Percentiles rank a stretch among this genome's conserved stretches.
Conservation (phyloP, 2,329 filamentous ascomycete species). For the Zopfia rhizophila region DNA sequence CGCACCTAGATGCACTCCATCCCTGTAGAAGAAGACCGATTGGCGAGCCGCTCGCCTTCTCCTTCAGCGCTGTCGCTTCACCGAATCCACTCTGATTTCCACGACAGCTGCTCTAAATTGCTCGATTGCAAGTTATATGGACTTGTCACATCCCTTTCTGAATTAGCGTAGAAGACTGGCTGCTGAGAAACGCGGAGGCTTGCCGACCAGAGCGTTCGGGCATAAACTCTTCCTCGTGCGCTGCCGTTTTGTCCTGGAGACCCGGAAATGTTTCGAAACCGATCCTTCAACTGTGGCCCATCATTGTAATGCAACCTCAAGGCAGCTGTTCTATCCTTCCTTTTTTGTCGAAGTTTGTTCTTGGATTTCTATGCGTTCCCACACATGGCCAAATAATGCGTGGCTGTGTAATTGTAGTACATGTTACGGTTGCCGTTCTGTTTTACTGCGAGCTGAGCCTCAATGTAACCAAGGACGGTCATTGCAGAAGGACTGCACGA, state of each 20-base stretch:
- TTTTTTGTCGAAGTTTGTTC: background rate
- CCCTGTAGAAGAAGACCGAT: constrained; percentile 35
- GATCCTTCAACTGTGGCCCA: constrained; percentile 14
- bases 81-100: constrained; percentile 20
- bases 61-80: constrained; percentile 22
- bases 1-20: constrained; percentile 32
- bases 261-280: constrained; percentile 23
- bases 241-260: background rate
- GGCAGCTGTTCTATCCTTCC: constrained; percentile 9
- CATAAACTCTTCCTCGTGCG: background rate
- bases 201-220: constrained; percentile 8
- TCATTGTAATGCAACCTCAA: constrained; percentile 16
- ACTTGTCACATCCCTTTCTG: constrained; percentile 28
- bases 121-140: constrained; percentile 23
- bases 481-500: constrained; percentile 8
- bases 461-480: constrained; percentile 6
- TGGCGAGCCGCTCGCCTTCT: constrained; percentile 33
- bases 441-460: background rate
- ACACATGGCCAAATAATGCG: constrained; percentile 12
- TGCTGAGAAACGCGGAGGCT: constrained; percentile 19
- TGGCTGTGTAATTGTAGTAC: constrained; percentile 6
- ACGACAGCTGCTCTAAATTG: constrained; percentile 29
- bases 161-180: constrained; percentile 26
- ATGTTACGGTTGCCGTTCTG: background rate
- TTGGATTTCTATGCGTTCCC: constrained; percentile 7